Evolutionary conservation across 1,284 basidiomycete species (phyloP).

Genomic region (Ustilago shanxiensis): DNA sequence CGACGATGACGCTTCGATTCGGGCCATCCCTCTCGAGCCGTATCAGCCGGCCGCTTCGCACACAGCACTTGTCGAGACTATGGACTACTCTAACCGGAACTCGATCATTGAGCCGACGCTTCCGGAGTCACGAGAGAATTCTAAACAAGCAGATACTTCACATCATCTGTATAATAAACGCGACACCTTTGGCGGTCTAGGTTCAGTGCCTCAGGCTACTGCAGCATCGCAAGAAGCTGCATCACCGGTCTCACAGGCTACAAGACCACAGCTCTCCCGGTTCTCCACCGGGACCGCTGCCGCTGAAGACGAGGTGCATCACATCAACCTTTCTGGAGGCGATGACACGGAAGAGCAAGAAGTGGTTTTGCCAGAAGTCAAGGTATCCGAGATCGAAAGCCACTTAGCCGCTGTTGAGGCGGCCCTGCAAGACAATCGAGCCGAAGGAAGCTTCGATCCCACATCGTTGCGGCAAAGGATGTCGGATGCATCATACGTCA

Average conservation of each 20-base stretch:
- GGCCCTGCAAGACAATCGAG: constrained; percentile 41
- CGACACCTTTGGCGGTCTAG: constrained; percentile 44
- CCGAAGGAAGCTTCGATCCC: constrained; percentile 48
- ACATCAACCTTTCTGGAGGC: background rate
- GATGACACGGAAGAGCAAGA: constrained; percentile 33
- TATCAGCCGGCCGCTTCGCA: constrained; percentile 28
- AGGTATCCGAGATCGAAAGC: constrained; percentile 47
- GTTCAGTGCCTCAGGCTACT: constrained; percentile 13
- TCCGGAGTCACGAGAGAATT: background rate
- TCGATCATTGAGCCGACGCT: constrained; percentile 11
- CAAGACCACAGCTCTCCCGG: constrained; percentile 36
- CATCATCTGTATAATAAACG: constrained; percentile 20
- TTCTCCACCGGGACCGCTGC: constrained; percentile 23
- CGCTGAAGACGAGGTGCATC: constrained; percentile 12
- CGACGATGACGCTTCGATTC: constrained; percentile 31
- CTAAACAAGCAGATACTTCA: background rate
- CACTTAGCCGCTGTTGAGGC: constrained; percentile 51
- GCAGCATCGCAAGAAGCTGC: constrained; percentile 1
- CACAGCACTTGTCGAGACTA: constrained; percentile 36
- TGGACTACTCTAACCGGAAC: constrained; percentile 20
- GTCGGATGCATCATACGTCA: constrained; percentile 31
- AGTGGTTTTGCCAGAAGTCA: constrained; percentile 41
- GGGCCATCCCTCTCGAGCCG: constrained; percentile 21
- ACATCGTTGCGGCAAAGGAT: constrained; percentile 47
- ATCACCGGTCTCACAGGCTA: background rate